Base-by-base conservation (phyloP, 257 asterid species). In the Solanum ahanhuiri region DNA sequence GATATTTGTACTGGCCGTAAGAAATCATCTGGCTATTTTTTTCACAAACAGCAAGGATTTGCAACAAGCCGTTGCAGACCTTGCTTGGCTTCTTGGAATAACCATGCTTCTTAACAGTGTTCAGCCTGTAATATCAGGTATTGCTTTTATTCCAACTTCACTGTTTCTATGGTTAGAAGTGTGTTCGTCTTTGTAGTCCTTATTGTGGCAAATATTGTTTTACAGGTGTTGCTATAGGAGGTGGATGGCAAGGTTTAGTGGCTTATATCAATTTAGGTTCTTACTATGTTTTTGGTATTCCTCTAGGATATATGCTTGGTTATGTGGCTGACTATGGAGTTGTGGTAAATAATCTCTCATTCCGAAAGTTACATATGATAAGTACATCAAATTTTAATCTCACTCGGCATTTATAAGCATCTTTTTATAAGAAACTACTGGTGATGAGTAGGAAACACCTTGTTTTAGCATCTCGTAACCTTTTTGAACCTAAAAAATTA, bases 101-200 rank as follows among this genome's bases (percentile, higher is more conserved):
- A 95, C 97, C 2, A 93, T 95, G 97, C 89, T 95, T 86, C 96
- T 95, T 86, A 94, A 94, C 89, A 95, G 98, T 73, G 89, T 93
- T 86, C 98, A 95, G 77, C 98, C 96, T 25, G 98, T 95, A 30
- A 93, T 95, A 88, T 94, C 98, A 83, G 98, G 98, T 92, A 79
- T 39, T 75, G 6, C 22, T 31, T 45, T 28, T 1, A 17, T 79
- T 43, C 17, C 66, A 25, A 28, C 17, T 35, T 45, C 31, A 45
- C 18, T 25, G 25, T 43, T 41, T 45, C 11, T 79, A 15, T 79
- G 6, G 17, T 45, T 79, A 48, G 31, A 31, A 14, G 17, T 83
- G n/a, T 39, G 33, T 18, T n/a, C 3, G 0, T 25, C 23, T 31
- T 48, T n/a, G 7, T 31, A 34, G 31, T 45, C 35, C 64, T 63